Conservation (phyloP, 73 alveolate species). For the Symbiodinium pilosum region DNA sequence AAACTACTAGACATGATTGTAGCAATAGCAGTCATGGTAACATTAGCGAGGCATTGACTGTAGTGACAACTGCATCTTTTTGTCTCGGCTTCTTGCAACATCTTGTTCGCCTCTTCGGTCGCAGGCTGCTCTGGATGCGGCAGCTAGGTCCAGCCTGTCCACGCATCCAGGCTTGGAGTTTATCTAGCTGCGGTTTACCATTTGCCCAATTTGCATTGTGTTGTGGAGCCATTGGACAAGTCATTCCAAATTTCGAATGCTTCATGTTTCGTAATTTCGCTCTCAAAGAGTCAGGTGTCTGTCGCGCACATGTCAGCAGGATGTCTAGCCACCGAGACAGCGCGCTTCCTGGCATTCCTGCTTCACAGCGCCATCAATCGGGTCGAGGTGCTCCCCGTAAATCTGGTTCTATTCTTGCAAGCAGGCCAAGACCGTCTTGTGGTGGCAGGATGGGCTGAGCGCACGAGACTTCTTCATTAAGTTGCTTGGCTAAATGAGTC, state of each 20-base stretch:
- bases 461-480: conserved; percentile 50
- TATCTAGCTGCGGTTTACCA: too few species aligned
- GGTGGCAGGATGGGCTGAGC: conserved; percentile 22
- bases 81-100: too few species aligned
- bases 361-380: conserved; percentile 77
- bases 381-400: neutral
- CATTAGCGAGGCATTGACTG: too few species aligned
- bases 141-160: conserved; percentile 52
- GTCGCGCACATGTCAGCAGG: neutral
- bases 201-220: too few species aligned
- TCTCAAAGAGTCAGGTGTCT: neutral
- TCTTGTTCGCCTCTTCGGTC: too few species aligned
- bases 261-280: neutral
- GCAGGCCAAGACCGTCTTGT: too few species aligned
- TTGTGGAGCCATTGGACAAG: too few species aligned
- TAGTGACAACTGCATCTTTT: too few species aligned
- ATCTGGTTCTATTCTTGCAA: too few species aligned
- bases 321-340: conserved; percentile 53
- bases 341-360: conserved; percentile 61
- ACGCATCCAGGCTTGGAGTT: conserved; percentile 63
- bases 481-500: neutral
- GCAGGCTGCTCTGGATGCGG: conserved; percentile 50
- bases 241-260: neutral
- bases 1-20: too few species aligned
- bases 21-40: too few species aligned